A percentile compares a stretch with the other conserved stretches of the same genome.
These are phyloP conservation scores for Stygiomarasmius scandens DNA, from an alignment of 1,284 basidiomycete species.

Conservation along the genomic window DNA sequence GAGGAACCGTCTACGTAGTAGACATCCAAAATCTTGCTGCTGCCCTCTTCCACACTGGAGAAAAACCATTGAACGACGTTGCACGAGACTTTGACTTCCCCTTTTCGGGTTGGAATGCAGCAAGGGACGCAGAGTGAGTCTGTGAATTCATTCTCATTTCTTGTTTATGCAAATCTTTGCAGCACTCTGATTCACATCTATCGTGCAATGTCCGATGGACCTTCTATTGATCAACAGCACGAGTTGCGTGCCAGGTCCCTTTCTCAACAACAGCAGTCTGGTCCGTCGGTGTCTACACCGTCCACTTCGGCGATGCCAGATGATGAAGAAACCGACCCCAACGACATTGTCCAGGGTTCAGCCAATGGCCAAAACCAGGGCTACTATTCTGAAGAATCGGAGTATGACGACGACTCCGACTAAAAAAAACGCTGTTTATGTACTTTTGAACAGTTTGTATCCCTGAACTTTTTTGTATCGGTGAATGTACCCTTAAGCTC, in stretches of 20 bases:
- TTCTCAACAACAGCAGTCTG: constrained; percentile 30
- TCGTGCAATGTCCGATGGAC: constrained; percentile 21
- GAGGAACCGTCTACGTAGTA: not conserved
- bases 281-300: constrained; percentile 24
- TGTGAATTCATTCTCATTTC: not conserved
- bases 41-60: not conserved
- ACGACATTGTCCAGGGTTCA: constrained; percentile 5
- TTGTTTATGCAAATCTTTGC: not conserved
- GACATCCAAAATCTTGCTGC: not conserved
- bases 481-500: too few species aligned
- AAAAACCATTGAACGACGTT: not conserved
- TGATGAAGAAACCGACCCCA: constrained; percentile 6
- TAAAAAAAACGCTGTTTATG: not conserved
- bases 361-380: not conserved
- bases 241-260: constrained; percentile 22
- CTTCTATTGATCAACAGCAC: constrained; percentile 51
- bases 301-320: constrained; percentile 28
- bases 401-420: not conserved
- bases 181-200: not conserved
- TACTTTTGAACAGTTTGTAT: too few species aligned
- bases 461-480: too few species aligned
- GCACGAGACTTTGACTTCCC: not conserved
- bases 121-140: constrained; percentile 1
- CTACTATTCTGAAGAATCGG: not conserved
- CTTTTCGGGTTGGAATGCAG: not conserved